Conservation (phyloP, 441 rosid species). For the Euphorbia corollata region DNA sequence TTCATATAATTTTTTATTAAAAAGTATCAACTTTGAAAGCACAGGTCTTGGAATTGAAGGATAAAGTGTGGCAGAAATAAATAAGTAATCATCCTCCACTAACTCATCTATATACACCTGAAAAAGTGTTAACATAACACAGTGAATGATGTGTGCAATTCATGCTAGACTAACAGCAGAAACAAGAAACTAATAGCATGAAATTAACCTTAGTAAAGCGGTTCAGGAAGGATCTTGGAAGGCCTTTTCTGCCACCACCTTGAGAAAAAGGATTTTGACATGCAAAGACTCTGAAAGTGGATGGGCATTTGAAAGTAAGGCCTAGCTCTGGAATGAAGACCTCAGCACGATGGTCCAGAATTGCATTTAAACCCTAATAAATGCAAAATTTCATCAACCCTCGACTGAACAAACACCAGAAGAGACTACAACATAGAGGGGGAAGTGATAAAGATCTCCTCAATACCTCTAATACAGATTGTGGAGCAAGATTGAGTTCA, state of each 20-base stretch:
- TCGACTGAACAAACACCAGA: slow-evolving; percentile 13
- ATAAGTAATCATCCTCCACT: slow-evolving; percentile 79
- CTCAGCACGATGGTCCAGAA: slow-evolving; percentile 96
- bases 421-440: slow-evolving; percentile 2
- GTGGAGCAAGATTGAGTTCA: slow-evolving; percentile 99
- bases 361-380: slow-evolving; percentile 87
- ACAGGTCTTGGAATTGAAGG: slow-evolving; percentile 61
- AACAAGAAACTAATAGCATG: slow-evolving; percentile 8
- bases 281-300: slow-evolving; percentile 86
- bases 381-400: slow-evolving; percentile 14
- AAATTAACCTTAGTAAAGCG: slow-evolving; percentile 82
- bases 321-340: slow-evolving; percentile 94
- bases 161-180: slow-evolving; percentile 8
- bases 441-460: slow-evolving; percentile 7
- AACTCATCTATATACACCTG: slow-evolving; percentile 94
- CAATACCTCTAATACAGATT: slow-evolving; percentile 86
- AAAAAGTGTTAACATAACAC: slow-evolving; percentile 20
- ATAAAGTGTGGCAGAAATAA: slow-evolving; percentile 70
- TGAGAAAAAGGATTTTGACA: slow-evolving; percentile 98
- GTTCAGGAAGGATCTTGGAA: slow-evolving; percentile 94
- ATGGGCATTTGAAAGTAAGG: slow-evolving; percentile 69
- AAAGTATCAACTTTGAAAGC: slow-evolving; percentile 68
- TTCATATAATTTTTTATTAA: slow-evolving; percentile 76
- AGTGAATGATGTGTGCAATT: neutral
- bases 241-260: slow-evolving; percentile 99